Evolutionary conservation across 2,329 filamentous ascomycete genomes (phyloP), one percentile per base, ranked within the genome.

Genomic region (Periconia sp.): DNA sequence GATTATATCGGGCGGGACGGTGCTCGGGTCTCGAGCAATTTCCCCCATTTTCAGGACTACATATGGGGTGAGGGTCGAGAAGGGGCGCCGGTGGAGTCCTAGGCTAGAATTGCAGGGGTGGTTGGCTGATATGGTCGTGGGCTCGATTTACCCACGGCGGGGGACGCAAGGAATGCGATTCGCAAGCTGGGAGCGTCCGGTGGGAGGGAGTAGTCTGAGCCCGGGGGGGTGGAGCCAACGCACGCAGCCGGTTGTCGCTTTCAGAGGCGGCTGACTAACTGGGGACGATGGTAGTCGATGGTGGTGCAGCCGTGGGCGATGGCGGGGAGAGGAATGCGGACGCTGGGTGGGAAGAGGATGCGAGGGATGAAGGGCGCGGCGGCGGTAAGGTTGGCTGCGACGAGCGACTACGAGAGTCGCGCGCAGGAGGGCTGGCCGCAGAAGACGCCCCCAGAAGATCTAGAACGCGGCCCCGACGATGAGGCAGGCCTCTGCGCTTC

Each of bases 1-100:
- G 57, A 70, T 54, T 63, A 70, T 64, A 52, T 71, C 67, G 34
- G 67, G 68, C 39, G 69, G 66, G 25, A 63, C 59, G 37, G 50
- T 50, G 46, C 57, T 61, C 23, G 52, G 44, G 35, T 49, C 48
- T 41, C 50, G 46, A 36, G 54, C 57, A 42, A 55, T 44, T 48
- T 61, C 56, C 49, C 52, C 61, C 66, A 68, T 68, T 34, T 52
- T 58, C 47, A 59, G 38, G 32, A 30, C 48, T 47, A 54, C 64
- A 65, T 63, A 23, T 55, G 52, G 56, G 48, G 36, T 30, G 42
- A 11, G 6, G 42, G 31, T 18, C 10, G 24, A 16, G 5, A 16
- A 37, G 8, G 19, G 34, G 28, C 17, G 22, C 16, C 13, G 21
- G 33, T n/a, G 33, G 19, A 12, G 12, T 11, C 12, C 26, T 29